phyloP scores from a whole-genome alignment of 2,329 filamentous ascomycete species.

The Clonostachys rosea region DNA sequence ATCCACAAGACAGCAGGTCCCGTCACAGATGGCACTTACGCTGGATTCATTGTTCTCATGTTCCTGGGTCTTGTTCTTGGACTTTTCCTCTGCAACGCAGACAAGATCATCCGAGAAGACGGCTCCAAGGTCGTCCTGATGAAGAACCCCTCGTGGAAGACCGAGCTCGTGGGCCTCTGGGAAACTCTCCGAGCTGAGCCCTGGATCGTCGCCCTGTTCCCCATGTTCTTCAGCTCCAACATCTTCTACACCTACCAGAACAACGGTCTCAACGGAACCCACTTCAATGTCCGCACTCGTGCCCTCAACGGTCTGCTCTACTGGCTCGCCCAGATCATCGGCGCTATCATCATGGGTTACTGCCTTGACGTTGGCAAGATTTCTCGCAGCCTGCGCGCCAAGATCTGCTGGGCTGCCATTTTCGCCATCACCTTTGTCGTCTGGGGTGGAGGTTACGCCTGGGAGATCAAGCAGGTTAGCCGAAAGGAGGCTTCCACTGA shows the following conservation, averaged over 20 bases:
- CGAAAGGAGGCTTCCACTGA: conserved; percentile 28
- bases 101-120: conserved; percentile 68
- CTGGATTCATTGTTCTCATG: conserved; percentile 84
- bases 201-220: conserved; percentile 71
- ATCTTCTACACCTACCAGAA: conserved; percentile 82
- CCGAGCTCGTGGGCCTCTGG: conserved; percentile 71
- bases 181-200: conserved; percentile 67
- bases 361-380: conserved; percentile 58
- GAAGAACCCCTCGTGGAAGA: conserved; percentile 85
- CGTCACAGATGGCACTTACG: conserved; percentile 77
- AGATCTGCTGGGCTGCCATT: conserved; percentile 54
- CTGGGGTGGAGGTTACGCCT: conserved; percentile 81
- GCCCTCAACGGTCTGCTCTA: conserved; percentile 76
- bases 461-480: conserved; percentile 57
- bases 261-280: conserved; percentile 66
- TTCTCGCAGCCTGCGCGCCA: conserved; percentile 64
- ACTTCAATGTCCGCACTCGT: conserved; percentile 68
- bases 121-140: conserved; percentile 79
- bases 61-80: conserved; percentile 65
- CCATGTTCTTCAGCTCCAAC: conserved; percentile 75
- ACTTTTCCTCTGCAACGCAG: conserved; percentile 66
- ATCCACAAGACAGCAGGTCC: conserved; percentile 49
- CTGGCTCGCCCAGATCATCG: conserved; percentile 74
- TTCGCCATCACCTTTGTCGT: conserved; percentile 69
- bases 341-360: conserved; percentile 68